Base-by-base conservation (phyloP, 1,284 basidiomycete genomes). In the Entoloma clypeatum region DNA sequence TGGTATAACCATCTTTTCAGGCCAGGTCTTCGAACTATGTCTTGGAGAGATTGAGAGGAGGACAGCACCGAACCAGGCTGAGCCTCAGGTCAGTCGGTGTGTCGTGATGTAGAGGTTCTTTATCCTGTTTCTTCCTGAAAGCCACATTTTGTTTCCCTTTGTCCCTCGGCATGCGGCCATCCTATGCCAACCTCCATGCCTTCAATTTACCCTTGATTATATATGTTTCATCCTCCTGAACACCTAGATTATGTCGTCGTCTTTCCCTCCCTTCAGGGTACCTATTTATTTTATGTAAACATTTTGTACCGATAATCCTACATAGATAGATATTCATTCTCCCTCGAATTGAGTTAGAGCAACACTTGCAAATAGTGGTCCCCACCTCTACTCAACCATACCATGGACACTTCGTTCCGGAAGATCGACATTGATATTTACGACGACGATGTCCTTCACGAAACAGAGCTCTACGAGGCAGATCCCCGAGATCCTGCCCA, bases 381-480 rank as follows among this genome's bases (percentile, higher is more conserved):
- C n/a, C n/a, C n/a, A n/a, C n/a, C n/a, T n/a, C n/a, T n/a, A n/a
- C n/a, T n/a, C n/a, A 18, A 8, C 18, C 10, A 22, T 4, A 29
- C 23, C 25, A 90, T 90, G 86, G 77, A 85, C 48, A 72, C 69
- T 54, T 79, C 79, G 48, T 96, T 92, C 66, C 77, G 93, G 52
- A 94, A 93, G 68, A 93, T 97, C 68, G 87, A 97, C 65, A 89
- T 97, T 55, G 94, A 98, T 68, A 75, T 74, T 36, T 93, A 82
- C 67, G 95, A 98, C 59, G 94, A 97, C 62, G 95, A 98, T 56
- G 78, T 83, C 11, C 68, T 98, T 10, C 75, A 82, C 33, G 88
- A 93, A 45, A 77, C 76, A 22, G 92, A 97, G 56, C 77, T 98
- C 24, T 92, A 87, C 59, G 86, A 91, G 36, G 76, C 88, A 2